Conservation (phyloP, 2,329 filamentous ascomycete species). For the Colletotrichum endophyticum region DNA sequence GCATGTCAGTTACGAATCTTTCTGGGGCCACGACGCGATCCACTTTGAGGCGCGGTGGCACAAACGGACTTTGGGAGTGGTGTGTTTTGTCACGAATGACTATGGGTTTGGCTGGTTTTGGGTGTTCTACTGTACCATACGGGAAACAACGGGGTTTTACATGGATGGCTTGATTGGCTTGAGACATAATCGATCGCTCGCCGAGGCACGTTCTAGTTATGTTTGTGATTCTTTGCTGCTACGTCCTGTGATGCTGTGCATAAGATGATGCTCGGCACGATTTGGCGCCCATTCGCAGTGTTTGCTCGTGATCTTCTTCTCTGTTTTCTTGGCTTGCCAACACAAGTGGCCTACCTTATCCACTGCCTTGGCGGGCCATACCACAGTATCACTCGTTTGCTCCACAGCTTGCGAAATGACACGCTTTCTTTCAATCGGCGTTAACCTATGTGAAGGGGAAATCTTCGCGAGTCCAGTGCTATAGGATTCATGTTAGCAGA, state of each 20-base stretch:
- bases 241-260: not conserved
- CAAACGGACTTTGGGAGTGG: constrained; percentile 29
- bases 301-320: not conserved
- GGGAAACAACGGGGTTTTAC: constrained; percentile 41
- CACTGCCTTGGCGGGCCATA: not conserved
- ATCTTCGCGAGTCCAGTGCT: not conserved
- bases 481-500: not conserved
- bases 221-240: not conserved
- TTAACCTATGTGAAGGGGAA: not conserved
- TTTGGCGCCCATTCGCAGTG: not conserved
- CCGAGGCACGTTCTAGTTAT: constrained; percentile 18
- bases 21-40: constrained; percentile 25
- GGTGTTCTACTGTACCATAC: constrained; percentile 49
- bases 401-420: not conserved
- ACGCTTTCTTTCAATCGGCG: not conserved
- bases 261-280: not conserved
- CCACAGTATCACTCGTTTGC: not conserved
- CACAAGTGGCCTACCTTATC: not conserved
- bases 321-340: not conserved
- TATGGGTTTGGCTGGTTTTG: constrained; percentile 47
- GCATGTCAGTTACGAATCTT: constrained; percentile 41
- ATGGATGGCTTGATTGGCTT: constrained; percentile 27
- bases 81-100: constrained; percentile 44
- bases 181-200: constrained; percentile 21
- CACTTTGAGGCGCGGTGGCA: constrained; percentile 7